Evolutionary conservation across 1,284 basidiomycete species (phyloP).

Genomic region (Apiotrichum akiyoshidainum): DNA sequence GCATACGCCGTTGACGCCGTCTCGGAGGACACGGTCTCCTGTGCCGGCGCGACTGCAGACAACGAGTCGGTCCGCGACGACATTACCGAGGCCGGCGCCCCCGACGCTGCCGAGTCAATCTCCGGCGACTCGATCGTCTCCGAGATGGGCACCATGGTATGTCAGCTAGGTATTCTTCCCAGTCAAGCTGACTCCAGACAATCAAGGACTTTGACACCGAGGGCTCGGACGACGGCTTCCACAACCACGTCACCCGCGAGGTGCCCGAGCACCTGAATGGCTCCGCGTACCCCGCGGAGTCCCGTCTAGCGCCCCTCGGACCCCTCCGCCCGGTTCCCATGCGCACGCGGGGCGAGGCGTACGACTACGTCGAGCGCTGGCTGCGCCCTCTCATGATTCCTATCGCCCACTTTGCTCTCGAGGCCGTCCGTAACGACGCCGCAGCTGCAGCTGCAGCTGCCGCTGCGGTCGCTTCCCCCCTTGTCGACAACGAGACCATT

Average conservation of each 20-base stretch:
- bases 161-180: too few species aligned
- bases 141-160: neutral
- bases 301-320: slow-evolving; percentile 1
- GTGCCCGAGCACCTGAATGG: neutral
- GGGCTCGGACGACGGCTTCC: neutral
- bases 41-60: slow-evolving; percentile 6
- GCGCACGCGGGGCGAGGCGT: slow-evolving; percentile 32
- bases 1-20: slow-evolving; percentile 4
- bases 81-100: neutral
- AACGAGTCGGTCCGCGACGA: slow-evolving; percentile 2
- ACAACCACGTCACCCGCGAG: neutral
- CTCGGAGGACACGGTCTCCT: neutral
- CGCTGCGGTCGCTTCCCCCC: neutral
- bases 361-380: slow-evolving; percentile 35
- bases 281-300: neutral
- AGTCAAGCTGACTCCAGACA: neutral
- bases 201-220: neutral
- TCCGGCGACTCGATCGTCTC: neutral
- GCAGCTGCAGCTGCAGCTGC: neutral
- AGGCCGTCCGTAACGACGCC: slow-evolving; percentile 15
- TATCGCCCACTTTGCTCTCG: slow-evolving; percentile 29
- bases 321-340: neutral
- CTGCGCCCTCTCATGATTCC: slow-evolving; percentile 38
- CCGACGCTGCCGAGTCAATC: too few species aligned
- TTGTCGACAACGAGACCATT: neutral